Conservation (phyloP, 73 alveolate species). For the Symbiodinium natans region DNA sequence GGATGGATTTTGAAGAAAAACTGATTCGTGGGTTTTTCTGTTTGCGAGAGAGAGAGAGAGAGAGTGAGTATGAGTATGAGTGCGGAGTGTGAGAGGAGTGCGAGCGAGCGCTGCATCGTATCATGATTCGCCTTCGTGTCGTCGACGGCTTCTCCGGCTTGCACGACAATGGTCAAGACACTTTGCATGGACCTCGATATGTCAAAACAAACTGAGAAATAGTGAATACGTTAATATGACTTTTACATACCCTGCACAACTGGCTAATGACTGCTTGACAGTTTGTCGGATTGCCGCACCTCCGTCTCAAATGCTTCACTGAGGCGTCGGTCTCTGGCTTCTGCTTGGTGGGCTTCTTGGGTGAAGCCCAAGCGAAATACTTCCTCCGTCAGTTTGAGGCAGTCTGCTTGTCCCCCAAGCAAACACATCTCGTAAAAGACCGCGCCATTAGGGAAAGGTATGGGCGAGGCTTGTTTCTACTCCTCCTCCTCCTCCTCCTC, state of each 20-base stretch:
- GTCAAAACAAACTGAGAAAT: neutral
- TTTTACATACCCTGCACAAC: neutral
- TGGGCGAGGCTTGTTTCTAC: too few species aligned
- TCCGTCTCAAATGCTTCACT: neutral
- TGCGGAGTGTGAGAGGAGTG: too few species aligned
- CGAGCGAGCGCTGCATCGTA: too few species aligned
- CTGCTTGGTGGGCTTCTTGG: slow-evolving; percentile 40
- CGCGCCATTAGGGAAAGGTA: too few species aligned
- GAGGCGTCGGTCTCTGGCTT: slow-evolving; percentile 11
- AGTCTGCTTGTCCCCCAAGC: too few species aligned
- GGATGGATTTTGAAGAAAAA: too few species aligned
- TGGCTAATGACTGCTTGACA: neutral
- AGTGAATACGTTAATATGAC: neutral
- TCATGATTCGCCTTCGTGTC: neutral
- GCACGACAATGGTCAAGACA: neutral
- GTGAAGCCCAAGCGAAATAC: slow-evolving; percentile 68
- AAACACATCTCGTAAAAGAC: too few species aligned
- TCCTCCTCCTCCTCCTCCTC: too few species aligned
- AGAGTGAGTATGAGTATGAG: too few species aligned
- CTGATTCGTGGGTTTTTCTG: too few species aligned
- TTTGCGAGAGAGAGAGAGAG: too few species aligned
- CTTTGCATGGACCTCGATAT: slow-evolving; percentile 18
- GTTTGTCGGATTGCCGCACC: neutral
- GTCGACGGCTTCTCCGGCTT: neutral
- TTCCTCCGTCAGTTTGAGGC: slow-evolving; percentile 15